Percentiles rank a stretch among this genome's conserved stretches.
These are phyloP conservation scores for Saitozyma sp. DNA, from an alignment of 768 basidiomycete species.

Conservation along the genomic window DNA sequence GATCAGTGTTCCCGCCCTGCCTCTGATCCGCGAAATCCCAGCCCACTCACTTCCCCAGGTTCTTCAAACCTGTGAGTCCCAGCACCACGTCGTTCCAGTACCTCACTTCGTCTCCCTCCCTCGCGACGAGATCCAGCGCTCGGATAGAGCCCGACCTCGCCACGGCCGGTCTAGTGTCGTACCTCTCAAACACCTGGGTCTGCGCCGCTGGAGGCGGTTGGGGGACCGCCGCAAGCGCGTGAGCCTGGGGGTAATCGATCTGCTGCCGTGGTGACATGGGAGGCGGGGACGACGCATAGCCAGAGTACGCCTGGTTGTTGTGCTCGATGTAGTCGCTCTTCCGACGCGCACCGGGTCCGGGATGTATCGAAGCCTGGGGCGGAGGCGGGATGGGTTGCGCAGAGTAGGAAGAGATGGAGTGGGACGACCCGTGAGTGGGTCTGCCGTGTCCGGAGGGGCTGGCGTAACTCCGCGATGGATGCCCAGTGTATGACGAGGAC, in stretches of 20 bases:
- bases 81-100: conserved; percentile 83
- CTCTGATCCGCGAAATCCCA: background rate
- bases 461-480: conserved; percentile 24
- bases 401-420: conserved; percentile 41
- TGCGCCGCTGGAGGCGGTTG: conserved; percentile 80
- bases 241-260: conserved; percentile 71
- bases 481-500: conserved; percentile 28
- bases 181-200: conserved; percentile 67
- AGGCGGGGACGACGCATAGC: conserved; percentile 55
- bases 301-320: conserved; percentile 58
- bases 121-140: conserved; percentile 56
- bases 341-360: conserved; percentile 70
- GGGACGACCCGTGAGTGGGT: background rate
- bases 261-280: conserved; percentile 58
- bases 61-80: conserved; percentile 83
- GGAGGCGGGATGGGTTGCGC: conserved; percentile 62
- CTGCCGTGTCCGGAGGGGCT: conserved; percentile 15
- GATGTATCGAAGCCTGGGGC: conserved; percentile 81
- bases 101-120: conserved; percentile 73
- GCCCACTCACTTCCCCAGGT: conserved; percentile 59
- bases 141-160: conserved; percentile 41
- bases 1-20: background rate
- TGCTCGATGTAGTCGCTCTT: conserved; percentile 78
- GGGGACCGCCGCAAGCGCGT: conserved; percentile 59
- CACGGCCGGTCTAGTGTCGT: conserved; percentile 63